Evolutionary conservation across 176 grass and related monocot species (phyloP), one percentile per base, ranked within the genome.

Genomic region (Themeda triandra): DNA sequence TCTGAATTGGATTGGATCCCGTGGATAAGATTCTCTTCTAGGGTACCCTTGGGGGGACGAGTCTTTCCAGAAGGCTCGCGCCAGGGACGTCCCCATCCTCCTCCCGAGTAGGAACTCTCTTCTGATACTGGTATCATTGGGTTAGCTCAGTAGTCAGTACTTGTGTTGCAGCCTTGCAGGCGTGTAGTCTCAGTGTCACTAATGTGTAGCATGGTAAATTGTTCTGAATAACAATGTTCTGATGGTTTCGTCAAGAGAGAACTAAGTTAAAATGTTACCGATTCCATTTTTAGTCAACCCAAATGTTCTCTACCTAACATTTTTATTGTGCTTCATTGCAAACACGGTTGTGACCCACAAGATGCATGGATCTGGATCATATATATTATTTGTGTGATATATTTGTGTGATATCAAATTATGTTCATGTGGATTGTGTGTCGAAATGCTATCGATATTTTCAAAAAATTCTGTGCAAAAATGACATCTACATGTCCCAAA

Each of bases 41-140:
- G n/a, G 96, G 96, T 95, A 95, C 64, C 96, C 96, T n/a, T 98
- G 96, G 92, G 96, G 96, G 29, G 89, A 95, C 0, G 96, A 98
- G 78, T 92, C 96, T 45, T 98, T 98, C 79, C 83, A 98, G 76
- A 88, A 92, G 76, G 93, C 96, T 89, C 91, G 96, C 62, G 87
- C 76, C 53, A 87, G 82, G 89, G 83, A 87, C 46, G 82, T 95
- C 58, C 96, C 96, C 75, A 98, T 98, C 84, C 95, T 98, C 60
- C 87, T 98, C 21, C 95, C 96, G 83, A 95, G 96, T 98, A 65
- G 29, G 77, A 67, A 41, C 76, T 39, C 7, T 39, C 5, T 51
- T n/a, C 72, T 19, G 21, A 1, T 29, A n/a, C n/a, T n/a, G n/a
- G n/a, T n/a, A 49, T 4, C 2, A 10, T 39, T 17, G 4, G 28